These are phyloP conservation scores for Aspergillus ellipticus DNA, from an alignment of 495 filamentous ascomycete species.

Conservation along the genomic window DNA sequence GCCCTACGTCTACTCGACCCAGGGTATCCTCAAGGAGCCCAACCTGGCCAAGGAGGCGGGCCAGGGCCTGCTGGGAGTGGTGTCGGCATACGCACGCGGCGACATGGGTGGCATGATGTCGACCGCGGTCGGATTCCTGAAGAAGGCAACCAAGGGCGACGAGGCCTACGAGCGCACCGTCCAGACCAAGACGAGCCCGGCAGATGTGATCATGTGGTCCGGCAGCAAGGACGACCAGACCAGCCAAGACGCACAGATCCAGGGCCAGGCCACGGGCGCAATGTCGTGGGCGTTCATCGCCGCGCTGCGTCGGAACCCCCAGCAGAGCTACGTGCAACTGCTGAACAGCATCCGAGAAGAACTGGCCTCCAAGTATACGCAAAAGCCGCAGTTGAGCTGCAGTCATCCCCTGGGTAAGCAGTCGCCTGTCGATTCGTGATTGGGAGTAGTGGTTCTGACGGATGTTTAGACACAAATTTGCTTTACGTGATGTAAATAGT, in stretches of 20 bases:
- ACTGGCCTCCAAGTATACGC: constrained; percentile 79
- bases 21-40: constrained; percentile 95
- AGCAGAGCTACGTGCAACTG: constrained; percentile 95
- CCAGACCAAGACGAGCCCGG: constrained; percentile 88
- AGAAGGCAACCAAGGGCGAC: constrained; percentile 84
- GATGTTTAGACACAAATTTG: constrained; percentile 54
- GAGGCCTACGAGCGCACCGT: constrained; percentile 74
- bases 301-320: constrained; percentile 92
- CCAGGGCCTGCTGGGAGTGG: constrained; percentile 84
- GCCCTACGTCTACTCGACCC: constrained; percentile 94
- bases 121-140: constrained; percentile 82
- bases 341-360: constrained; percentile 95
- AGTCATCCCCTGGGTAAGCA: constrained; percentile 89
- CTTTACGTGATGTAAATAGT: constrained; percentile 60
- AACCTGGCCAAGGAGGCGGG: constrained; percentile 97
- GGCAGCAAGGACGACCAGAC: constrained; percentile 96
- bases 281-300: constrained; percentile 98
- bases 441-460: constrained; percentile 23
- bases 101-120: constrained; percentile 81
- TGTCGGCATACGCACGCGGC: constrained; percentile 84
- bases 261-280: constrained; percentile 87
- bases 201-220: constrained; percentile 97
- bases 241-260: constrained; percentile 61
- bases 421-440: constrained; percentile 16
- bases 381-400: constrained; percentile 95